Evolutionary conservation across 2,329 filamentous ascomycete genomes (phyloP).

Genomic region (Cordyceps farinosa): DNA sequence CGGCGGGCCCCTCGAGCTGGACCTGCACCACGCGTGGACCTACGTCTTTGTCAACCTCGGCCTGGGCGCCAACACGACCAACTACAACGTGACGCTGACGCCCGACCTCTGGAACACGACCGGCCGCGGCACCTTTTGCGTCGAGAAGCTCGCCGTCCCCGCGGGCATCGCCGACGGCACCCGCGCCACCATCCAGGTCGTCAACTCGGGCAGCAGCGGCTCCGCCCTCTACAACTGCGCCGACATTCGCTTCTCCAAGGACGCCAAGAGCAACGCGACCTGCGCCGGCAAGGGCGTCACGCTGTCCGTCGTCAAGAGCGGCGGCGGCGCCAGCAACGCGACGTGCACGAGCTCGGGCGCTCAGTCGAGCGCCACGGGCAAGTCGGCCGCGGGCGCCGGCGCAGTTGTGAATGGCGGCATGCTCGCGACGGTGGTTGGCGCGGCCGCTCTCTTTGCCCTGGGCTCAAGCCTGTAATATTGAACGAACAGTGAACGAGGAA

Average conservation of each 20-base stretch:
- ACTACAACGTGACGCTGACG: slow-evolving; percentile 67
- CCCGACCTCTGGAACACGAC: slow-evolving; percentile 56
- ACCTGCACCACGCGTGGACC: slow-evolving; percentile 50
- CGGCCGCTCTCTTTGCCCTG: slow-evolving; percentile 4
- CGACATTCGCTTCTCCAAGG: slow-evolving; percentile 63
- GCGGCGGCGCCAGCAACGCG: neutral
- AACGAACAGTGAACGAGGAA: neutral
- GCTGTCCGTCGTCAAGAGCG: slow-evolving; percentile 27
- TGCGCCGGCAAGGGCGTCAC: slow-evolving; percentile 42
- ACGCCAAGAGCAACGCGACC: slow-evolving; percentile 43
- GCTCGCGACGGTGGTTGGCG: neutral
- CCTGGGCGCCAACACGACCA: slow-evolving; percentile 48
- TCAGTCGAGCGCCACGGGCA: slow-evolving; percentile 7
- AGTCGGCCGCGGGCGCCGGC: neutral
- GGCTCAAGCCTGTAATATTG: neutral
- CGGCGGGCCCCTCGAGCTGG: slow-evolving; percentile 46
- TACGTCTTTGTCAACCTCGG: slow-evolving; percentile 54
- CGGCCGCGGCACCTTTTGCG: slow-evolving; percentile 62
- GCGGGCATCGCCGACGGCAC: slow-evolving; percentile 56
- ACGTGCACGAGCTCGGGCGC: neutral
- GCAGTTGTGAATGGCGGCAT: neutral
- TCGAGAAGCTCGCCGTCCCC: slow-evolving; percentile 56
- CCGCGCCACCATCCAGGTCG: slow-evolving; percentile 65
- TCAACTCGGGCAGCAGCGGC: slow-evolving; percentile 56
- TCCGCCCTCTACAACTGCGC: slow-evolving; percentile 71